Base-by-base conservation (phyloP, 805 yeast genomes). In the Candida berthetii region DNA sequence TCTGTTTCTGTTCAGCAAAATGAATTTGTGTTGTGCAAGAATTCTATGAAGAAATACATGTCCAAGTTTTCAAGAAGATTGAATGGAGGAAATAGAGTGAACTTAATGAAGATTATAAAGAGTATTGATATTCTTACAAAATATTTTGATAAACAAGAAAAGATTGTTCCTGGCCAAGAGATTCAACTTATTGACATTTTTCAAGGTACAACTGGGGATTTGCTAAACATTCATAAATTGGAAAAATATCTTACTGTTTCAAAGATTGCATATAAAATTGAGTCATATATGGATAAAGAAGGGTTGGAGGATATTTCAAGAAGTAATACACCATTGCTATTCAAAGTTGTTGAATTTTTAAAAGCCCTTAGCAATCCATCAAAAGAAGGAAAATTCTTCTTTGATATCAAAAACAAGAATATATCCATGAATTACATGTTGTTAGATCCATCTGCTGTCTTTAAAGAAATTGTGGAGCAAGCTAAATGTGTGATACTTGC, bases 241-340 rank as follows among this genome's bases (percentile, higher is more conserved):
- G 83, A 81, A 35, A 66, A 66, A 24, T 90, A 84, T 56, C 63
- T 89, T 22, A 65, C 66, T 14, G 71, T 68, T 27, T 77, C 93
- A 2, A 89, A 87, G 58, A 78, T 90, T 29, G 95, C 95, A 0
- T 86, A 77, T 61, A 90, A 90, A 52, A 72, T 91, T 17, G 95
- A 91, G 49, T 68, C 78, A 0, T 91, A 85, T 49, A 65, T 82
- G 56, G 75, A 72, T 34, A 47, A 42, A 33, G 46, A 47, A 17
- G 29, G 11, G 22, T 18, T 42, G 17, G 47, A 45, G 14, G 31
- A 47, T 8, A 7, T 22, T 6, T 25, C 46, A 16, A 43, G 41
- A 5, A 22, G 9, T 22, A 22, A 22, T 22, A 29, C 46, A 29
- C 88, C 93, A 0, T 58, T 82, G 3, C 62, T 89, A 7, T 82